A percentile compares a stretch with the other conserved stretches of the same genome.
Evolutionary conservation across 768 basidiomycete species (phyloP).

Genomic region (Boletus eberwhitei): DNA sequence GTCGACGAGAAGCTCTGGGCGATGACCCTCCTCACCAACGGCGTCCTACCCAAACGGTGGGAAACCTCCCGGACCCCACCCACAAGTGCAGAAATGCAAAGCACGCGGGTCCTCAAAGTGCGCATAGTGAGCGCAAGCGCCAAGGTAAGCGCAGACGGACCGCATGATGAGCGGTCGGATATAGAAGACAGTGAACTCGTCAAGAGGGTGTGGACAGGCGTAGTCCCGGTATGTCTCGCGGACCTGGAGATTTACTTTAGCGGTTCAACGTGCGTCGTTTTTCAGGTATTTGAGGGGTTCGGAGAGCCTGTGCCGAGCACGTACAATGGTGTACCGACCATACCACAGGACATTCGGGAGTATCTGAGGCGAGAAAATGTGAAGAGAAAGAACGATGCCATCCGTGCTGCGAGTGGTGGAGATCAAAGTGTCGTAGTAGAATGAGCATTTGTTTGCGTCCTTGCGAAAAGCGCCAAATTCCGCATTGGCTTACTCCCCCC

Average conservation of each 20-base stretch:
- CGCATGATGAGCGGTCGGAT: slow-evolving; percentile 20
- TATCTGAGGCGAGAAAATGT: slow-evolving; percentile 21
- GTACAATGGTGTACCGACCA: slow-evolving; percentile 13
- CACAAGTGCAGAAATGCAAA: slow-evolving; percentile 23
- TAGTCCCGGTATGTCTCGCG: slow-evolving; percentile 17
- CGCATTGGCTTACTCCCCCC: neutral
- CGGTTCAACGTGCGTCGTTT: neutral
- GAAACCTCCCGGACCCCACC: slow-evolving; percentile 20
- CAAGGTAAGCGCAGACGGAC: slow-evolving; percentile 22
- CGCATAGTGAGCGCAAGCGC: slow-evolving; percentile 21
- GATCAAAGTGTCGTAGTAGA: slow-evolving; percentile 25
- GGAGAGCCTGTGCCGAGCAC: slow-evolving; percentile 23
- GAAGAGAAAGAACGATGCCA: slow-evolving; percentile 24
- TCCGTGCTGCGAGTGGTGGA: slow-evolving; percentile 29
- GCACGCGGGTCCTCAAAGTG: slow-evolving; percentile 23
- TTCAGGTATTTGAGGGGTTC: slow-evolving; percentile 24
- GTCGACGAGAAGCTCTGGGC: slow-evolving; percentile 26
- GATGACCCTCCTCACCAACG: slow-evolving; percentile 20
- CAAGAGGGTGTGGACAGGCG: slow-evolving; percentile 23
- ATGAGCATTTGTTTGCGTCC: neutral
- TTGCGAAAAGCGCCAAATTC: neutral
- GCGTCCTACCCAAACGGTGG: slow-evolving; percentile 23
- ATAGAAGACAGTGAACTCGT: slow-evolving; percentile 14
- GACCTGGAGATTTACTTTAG: neutral
- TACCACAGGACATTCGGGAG: slow-evolving; percentile 21